phyloP scores from a whole-genome alignment of 495 filamentous ascomycete species.

The Staphylotrichum tortipilum region DNA sequence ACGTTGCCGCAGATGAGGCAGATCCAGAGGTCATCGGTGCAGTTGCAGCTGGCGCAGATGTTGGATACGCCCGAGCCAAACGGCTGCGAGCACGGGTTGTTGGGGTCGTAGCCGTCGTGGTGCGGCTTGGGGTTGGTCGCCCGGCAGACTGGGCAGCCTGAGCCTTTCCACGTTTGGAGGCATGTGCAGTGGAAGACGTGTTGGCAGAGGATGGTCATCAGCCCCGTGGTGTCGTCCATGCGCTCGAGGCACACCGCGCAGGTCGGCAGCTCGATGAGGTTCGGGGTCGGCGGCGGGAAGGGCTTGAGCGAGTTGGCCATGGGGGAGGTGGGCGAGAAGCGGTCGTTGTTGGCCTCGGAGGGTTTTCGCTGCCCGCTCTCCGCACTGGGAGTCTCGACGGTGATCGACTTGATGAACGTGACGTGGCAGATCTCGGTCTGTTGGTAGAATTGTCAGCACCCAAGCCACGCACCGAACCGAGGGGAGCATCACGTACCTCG shows the following conservation, averaged over 20 bases:
- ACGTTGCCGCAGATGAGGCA: conserved; percentile 89
- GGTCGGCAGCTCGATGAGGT: conserved; percentile 84
- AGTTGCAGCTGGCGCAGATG: conserved; percentile 66
- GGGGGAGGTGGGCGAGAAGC: conserved; percentile 47
- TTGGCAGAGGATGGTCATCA: conserved; percentile 93
- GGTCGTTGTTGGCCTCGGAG: conserved; percentile 56
- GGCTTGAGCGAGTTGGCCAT: conserved; percentile 60
- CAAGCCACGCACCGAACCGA: neutral
- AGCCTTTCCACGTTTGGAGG: conserved; percentile 91
- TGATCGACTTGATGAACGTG: conserved; percentile 87
- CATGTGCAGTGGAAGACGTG: conserved; percentile 98
- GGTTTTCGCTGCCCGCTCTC: conserved; percentile 45
- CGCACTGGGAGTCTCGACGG: conserved; percentile 41
- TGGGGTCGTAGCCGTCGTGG: conserved; percentile 21
- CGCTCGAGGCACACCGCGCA: conserved; percentile 95
- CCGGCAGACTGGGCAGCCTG: conserved; percentile 88
- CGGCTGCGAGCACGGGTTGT: conserved; percentile 38
- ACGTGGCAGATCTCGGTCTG: conserved; percentile 96
- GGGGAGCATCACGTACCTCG: conserved; percentile 53
- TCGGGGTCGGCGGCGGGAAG: conserved; percentile 82
- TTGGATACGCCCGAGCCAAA: conserved; percentile 42
- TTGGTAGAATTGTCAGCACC: conserved; percentile 17
- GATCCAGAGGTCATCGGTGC: conserved; percentile 79
- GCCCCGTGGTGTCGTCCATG: conserved; percentile 93
- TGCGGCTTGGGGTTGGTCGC: conserved; percentile 53